phyloP scores from a whole-genome alignment of 1,284 basidiomycete genomes.

The Rhodofomes roseus region DNA sequence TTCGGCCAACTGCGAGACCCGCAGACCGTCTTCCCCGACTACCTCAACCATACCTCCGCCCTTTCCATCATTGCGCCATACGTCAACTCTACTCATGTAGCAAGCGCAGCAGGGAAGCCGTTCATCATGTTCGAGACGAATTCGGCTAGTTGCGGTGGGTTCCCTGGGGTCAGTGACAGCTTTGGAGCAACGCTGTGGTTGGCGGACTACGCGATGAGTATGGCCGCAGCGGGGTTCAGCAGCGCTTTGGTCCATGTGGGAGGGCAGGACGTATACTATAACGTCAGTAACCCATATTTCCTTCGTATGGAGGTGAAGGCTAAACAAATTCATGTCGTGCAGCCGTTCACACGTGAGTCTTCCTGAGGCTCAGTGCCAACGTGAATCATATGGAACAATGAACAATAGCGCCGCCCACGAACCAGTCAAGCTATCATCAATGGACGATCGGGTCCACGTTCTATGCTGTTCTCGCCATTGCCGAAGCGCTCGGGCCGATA shows the following conservation, averaged over 20 bases:
- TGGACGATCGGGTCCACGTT: slow-evolving; percentile 69
- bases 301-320: not conserved
- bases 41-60: slow-evolving; percentile 54
- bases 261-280: slow-evolving; percentile 66
- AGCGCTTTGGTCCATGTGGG: slow-evolving; percentile 60
- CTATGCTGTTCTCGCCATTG: slow-evolving; percentile 64
- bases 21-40: slow-evolving; percentile 51
- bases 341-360: slow-evolving; percentile 43
- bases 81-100: slow-evolving; percentile 39
- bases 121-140: slow-evolving; percentile 78
- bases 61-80: slow-evolving; percentile 46
- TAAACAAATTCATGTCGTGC: not conserved
- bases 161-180: slow-evolving; percentile 67
- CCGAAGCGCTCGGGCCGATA: slow-evolving; percentile 60
- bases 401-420: slow-evolving; percentile 50
- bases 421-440: slow-evolving; percentile 50
- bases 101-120: slow-evolving; percentile 39
- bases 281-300: slow-evolving; percentile 36
- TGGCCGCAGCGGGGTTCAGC: slow-evolving; percentile 55
- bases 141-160: slow-evolving; percentile 79
- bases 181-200: slow-evolving; percentile 49
- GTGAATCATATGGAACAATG: not conserved
- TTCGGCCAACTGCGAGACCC: slow-evolving; percentile 34
- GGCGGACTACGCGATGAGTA: slow-evolving; percentile 34
- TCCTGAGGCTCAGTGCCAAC: not conserved